Percentiles rank a stretch among this genome's conserved stretches.
These are phyloP conservation scores for Pyrenochaeta sp. DNA, from an alignment of 2,329 filamentous ascomycete species.

Conservation along the genomic window DNA sequence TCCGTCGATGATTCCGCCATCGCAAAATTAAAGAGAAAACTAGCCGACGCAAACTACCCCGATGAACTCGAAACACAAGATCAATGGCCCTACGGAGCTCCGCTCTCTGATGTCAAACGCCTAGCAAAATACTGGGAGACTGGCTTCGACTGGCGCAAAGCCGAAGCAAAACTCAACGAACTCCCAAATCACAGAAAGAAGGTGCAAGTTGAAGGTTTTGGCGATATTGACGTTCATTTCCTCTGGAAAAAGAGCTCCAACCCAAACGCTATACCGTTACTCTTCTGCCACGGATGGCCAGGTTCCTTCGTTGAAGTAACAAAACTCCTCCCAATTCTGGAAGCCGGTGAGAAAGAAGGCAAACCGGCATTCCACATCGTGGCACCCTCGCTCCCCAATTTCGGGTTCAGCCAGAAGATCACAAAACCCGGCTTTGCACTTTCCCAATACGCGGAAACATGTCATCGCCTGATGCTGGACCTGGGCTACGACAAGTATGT, in stretches of 20 bases:
- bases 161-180: constrained; percentile 66
- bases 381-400: constrained; percentile 64
- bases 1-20: constrained; percentile 54
- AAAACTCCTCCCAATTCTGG: constrained; percentile 64
- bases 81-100: constrained; percentile 67
- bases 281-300: constrained; percentile 76
- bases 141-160: constrained; percentile 66
- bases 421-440: constrained; percentile 64
- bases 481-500: constrained; percentile 68
- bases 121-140: constrained; percentile 65
- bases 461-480: constrained; percentile 72
- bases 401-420: constrained; percentile 60
- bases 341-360: constrained; percentile 31
- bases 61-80: constrained; percentile 57
- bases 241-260: constrained; percentile 64
- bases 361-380: constrained; percentile 62
- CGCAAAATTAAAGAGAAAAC: constrained; percentile 63
- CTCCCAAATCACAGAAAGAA: constrained; percentile 65
- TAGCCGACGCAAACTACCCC: constrained; percentile 62
- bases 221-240: constrained; percentile 68
- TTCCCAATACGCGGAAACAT: constrained; percentile 68
- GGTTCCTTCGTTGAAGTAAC: constrained; percentile 72
- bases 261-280: constrained; percentile 65
- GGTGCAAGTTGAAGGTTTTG: constrained; percentile 66
- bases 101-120: constrained; percentile 66